Base-by-base conservation (phyloP, 1,139 yeast genomes). In the Suhomyces terraborum region DNA sequence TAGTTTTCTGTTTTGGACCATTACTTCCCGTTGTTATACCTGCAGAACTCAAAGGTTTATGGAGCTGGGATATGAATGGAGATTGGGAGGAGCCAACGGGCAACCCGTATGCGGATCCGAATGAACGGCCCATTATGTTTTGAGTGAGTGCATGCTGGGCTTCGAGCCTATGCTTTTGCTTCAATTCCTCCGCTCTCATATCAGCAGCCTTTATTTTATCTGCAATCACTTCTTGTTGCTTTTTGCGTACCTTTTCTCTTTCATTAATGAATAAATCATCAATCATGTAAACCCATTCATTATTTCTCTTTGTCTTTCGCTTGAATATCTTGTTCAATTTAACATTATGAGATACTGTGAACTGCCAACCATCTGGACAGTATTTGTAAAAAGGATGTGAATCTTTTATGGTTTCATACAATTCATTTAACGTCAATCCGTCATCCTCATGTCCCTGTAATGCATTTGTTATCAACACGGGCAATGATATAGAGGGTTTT, bases 301-400 rank as follows among this genome's bases (percentile, higher is more conserved):
- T 84, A 13, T 93, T 94, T 50, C 84, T 88, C 53, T 88, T 64
- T 24, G 83, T 74, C 8, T 85, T 81, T 52, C 85, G 82, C 44
- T 82, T 77, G 66, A 93, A 93, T 7, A 91, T 82, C 63, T 88
- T 88, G 63, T 89, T 89, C 51, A 88, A 72, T 18, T 91, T 84
- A 32, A 93, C 72, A 54, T 88, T 89, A 64, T 93, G 98, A 35
- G 94, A 77, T 12, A 93, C 95, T 1, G 95, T 80, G 56, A 88
- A 84, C 65, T 93, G 98, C 99, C 99, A 93, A 2, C 98, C 98
- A 61, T 89, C 96, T 1, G 95, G 89, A 56, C 97, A 89, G 64
- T 88, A 93, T 56, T 84, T 79, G 64, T 88, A 93, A 63, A 87
- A 93, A 1, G 98, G 98, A 61, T 86, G 91, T 8, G 85, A 66